Percentiles rank a stretch among this genome's conserved stretches.
phyloP scores from a whole-genome alignment of 495 filamentous ascomycete species.

The Letharia lupina region DNA sequence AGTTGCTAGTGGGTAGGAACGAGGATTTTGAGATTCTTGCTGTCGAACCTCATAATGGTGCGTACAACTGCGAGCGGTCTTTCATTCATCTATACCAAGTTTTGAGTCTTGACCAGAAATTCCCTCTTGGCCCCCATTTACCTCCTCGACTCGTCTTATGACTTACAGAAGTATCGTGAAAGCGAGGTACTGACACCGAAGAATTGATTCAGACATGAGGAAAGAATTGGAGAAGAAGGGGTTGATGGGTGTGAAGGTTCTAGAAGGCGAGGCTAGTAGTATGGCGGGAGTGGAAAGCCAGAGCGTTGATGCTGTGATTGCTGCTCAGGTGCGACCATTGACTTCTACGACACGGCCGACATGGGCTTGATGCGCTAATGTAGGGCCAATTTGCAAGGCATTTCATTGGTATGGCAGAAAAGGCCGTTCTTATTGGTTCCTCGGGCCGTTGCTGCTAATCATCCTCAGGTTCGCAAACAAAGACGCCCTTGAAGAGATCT shows the following conservation, averaged over 20 bases:
- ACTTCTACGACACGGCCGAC: not conserved
- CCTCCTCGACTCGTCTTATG: not conserved
- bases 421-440: not conserved
- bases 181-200: not conserved
- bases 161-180: not conserved
- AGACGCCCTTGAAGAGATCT: conserved; percentile 48
- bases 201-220: conserved; percentile 41
- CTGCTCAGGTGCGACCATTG: conserved; percentile 49
- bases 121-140: not conserved
- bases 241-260: conserved; percentile 40
- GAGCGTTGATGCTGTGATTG: conserved; percentile 54
- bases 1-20: conserved; percentile 45
- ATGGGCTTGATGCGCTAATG: conserved; percentile 4
- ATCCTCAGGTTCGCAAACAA: conserved; percentile 49
- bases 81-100: conserved; percentile 25
- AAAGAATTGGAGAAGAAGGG: conserved; percentile 45
- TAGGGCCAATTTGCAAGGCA: conserved; percentile 32
- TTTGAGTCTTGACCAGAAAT: not conserved
- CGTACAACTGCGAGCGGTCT: not conserved
- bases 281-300: conserved; percentile 43
- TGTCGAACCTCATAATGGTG: conserved; percentile 42
- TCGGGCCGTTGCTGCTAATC: not conserved
- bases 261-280: conserved; percentile 45
- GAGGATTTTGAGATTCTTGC: conserved; percentile 46
- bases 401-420: conserved; percentile 49